Evolutionary conservation across 495 filamentous ascomycete genomes (phyloP), one percentile per base, ranked within the genome.

Genomic region (Tuber aestivum): DNA sequence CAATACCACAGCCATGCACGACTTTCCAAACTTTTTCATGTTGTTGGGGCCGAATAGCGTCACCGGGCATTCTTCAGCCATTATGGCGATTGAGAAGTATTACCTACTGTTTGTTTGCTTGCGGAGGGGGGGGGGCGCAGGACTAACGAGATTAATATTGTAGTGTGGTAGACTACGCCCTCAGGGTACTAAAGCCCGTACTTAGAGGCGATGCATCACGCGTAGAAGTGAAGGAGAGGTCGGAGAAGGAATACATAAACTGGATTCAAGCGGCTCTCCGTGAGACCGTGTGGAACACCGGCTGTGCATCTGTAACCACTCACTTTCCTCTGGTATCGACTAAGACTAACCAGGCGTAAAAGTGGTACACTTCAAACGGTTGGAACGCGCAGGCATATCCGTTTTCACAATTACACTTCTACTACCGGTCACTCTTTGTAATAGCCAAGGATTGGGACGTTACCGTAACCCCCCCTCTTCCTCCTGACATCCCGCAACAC

Each of bases 1-100:
- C 81, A 86, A 88, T 72, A 89, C 89, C 7, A 88, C 87, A 69
- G 89, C 90, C 3, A 86, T 92, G 83, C 88, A 91, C 74, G 86
- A 86, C 0, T 92, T 90, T 80, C 90, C 90, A 0, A 92, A 92
- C 74, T 89, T 91, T 82, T 92, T 92, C 83, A 86, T 90, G 48
- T 82, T 92, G 14, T 89, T 89, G 78, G 90, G 90, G 0, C 90
- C 90, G 0, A 91, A 92, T 75, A 91, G 89, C 0, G 86, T 84
- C 0, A 91, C 89, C 1, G 90, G 90, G 0, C 90, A 92, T 82
- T 86, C 84, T 0, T 89, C 87, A 41, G 90, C 90, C 0, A 87
- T 91, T 12, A 84, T 91, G 21, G 86, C 86, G 0, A 86, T 84
- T 12, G 90, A 92, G 78, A 90, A 90, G 56, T 65, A 65, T 32